Evolutionary conservation across 805 yeast species (phyloP).

Genomic region (Ogataea nakhonphanomensis): DNA sequence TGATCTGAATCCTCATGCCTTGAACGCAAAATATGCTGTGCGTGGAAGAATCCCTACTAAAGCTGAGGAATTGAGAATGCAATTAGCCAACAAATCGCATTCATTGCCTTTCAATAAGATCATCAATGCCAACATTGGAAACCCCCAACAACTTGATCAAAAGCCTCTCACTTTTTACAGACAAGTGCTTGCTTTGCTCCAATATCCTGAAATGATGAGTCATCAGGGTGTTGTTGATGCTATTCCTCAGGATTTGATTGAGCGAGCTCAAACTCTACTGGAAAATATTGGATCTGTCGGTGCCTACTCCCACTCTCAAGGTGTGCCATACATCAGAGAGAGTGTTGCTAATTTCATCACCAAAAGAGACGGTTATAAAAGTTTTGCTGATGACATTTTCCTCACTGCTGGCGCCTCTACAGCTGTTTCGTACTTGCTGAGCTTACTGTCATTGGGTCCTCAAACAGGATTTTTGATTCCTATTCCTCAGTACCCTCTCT

Average conservation of each 20-base stretch:
- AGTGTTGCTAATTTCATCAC: constrained; percentile 79
- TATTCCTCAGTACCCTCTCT: constrained; percentile 96
- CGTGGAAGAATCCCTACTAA: constrained; percentile 91
- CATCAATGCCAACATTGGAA: constrained; percentile 92
- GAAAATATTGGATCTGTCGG: constrained; percentile 78
- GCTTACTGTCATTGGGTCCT: constrained; percentile 63
- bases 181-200: constrained; percentile 81
- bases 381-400: constrained; percentile 71
- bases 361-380: constrained; percentile 69
- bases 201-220: constrained; percentile 70
- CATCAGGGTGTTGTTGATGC: constrained; percentile 30
- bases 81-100: constrained; percentile 50
- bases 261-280: constrained; percentile 63
- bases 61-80: constrained; percentile 76
- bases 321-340: constrained; percentile 66
- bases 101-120: constrained; percentile 74
- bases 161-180: constrained; percentile 93
- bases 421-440: constrained; percentile 79
- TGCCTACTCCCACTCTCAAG: constrained; percentile 93
- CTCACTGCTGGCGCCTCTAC: constrained; percentile 94
- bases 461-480: constrained; percentile 86
- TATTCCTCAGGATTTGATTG: constrained; percentile 66
- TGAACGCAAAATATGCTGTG: constrained; percentile 92
- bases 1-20: constrained; percentile 69
- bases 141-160: constrained; percentile 96